Base-by-base conservation (phyloP, 371 early-diverging fungal genomes). In the Mucor mucedo region DNA sequence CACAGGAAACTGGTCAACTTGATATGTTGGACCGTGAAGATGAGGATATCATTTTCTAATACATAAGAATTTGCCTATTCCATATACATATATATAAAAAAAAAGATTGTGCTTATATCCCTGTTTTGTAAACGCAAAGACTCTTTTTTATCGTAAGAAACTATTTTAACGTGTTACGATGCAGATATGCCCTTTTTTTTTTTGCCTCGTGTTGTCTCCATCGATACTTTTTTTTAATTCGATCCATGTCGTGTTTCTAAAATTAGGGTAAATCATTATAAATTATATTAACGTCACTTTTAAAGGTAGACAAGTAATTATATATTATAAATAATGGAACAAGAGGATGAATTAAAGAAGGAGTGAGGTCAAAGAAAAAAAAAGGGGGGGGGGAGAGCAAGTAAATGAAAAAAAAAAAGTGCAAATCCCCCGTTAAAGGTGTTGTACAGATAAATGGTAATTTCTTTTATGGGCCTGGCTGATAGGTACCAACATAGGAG, bases 21-120 rank as follows among this genome's bases (percentile, higher is more conserved):
- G 76, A 83, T 63, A n/a, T 80, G 14, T 62, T 86, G 54, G 77
- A 79, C 45, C 72, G 75, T 63, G 84, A 83, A 21, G 90, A 90
- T 60, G 83, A 84, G 53, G 89, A 90, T 66, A 62, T 89, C 66
- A 87, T 90, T 52, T 71, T 67, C 53, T 60, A 63, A 47, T 54
- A 30, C 14, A 21, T 21, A 47, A 47, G 5, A 47, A 21, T 27
- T 47, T 47, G 47, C 47, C 47, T 47, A n/a, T 8, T 8, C 21
- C 21, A 21, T 21, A 21, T 21, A 21, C 27, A 44, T 44, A 14
- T 44, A 14, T 14, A 44, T 14, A 44, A 44, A 44, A 44, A 47
- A 47, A 21, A 47, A 21, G 21, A 47, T 21, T 21, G 47, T 47
- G 47, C 21, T 13, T 44, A 13, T 14, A 4, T 21, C 47, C 47